Base-by-base conservation (phyloP, 352 stramenopile genomes). In the Phytopythium mirpurense region DNA sequence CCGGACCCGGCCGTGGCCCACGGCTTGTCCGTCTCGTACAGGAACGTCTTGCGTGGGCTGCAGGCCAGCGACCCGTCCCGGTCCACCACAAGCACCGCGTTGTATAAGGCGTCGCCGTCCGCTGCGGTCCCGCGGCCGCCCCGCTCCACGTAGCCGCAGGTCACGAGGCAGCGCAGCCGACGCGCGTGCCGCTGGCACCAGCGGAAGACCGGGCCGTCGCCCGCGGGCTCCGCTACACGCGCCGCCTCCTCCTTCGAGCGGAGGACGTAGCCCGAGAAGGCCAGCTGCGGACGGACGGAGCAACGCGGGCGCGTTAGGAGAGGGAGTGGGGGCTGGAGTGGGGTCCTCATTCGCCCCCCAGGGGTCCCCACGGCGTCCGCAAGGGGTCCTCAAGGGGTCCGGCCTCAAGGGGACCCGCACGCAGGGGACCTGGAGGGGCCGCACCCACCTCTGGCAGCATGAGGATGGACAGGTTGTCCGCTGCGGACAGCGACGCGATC, bases 251-350 rank as follows among this genome's bases (percentile, higher is more conserved):
- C 64, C 49, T 72, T 77, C 27, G 68, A 71, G 42, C 69, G 36
- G 55, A 94, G 90, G 26, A 90, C 81, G 62, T 94, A 92, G 18
- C 83, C 83, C 12, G 83, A 90, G 48, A 94, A 86, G 42, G 69
- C 74, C 79, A 92, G 92, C 81, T 93, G 58, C 21, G 41, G 26
- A 45, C 7, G 11, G 9, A 38, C 35, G 35, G 16, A 21, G n/a
- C n/a, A n/a, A n/a, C n/a, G n/a, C n/a, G n/a, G n/a, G n/a, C n/a
- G n/a, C n/a, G n/a, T n/a, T n/a, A n/a, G n/a, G n/a, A n/a, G n/a
- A n/a, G n/a, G n/a, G n/a, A n/a, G n/a, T n/a, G n/a, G n/a, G n/a
- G n/a, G n/a, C n/a, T n/a, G n/a, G n/a, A n/a, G n/a, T n/a, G n/a
- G n/a, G n/a, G n/a, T n/a, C n/a, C n/a, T n/a, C n/a, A n/a, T n/a